Base-by-base conservation (phyloP, 495 filamentous ascomycete genomes). In the Hypoxylon subgilvum region DNA sequence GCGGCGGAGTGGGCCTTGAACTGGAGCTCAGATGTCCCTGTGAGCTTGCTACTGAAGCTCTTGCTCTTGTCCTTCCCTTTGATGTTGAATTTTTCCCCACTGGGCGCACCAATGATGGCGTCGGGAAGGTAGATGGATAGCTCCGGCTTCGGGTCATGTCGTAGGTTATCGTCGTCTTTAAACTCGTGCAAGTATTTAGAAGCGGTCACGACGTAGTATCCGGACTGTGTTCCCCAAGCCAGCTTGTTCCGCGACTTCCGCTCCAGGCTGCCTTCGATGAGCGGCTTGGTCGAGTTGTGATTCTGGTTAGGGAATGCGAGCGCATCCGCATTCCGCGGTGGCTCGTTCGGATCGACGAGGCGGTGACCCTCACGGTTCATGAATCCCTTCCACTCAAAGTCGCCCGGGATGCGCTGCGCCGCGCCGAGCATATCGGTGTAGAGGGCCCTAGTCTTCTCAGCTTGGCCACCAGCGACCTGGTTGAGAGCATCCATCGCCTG, bases 371-470 rank as follows among this genome's bases (percentile, higher is more conserved):
- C 88, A 61, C 89, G 84, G 36, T 79, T 70, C 25, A 86, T 65
- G 74, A 98, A 98, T 56, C 85, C 85, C 42, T 88, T 82, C 91
- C 91, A 98, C 73, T 98, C 94, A 49, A 95, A 94, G 61, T 96
- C 88, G n/a, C 83, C 82, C 1, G 91, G 88, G 42, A 97, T 84
- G n/a, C 79, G 76, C 72, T 96, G 88, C 1, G 86, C 79, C n/a
- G 82, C 84, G 48, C 78, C 79, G 36, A 94, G 80, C 71, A 97
- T 92, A 67, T 97, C 90, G 54, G 78, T 79, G 70, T 95, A 94
- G 69, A 97, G 84, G 12, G 81, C 75, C 50, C 86, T 88, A 16
- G 86, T 85, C 64, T 86, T 86, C 56, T 96, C 91, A n/a, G 86
- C 79, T 69, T 96, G 92, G 30, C 86, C 85, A 45, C 82, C 84